Evolutionary conservation across 192 early-diverging fungal genomes (phyloP).

Genomic region (Coemansia sp.): DNA sequence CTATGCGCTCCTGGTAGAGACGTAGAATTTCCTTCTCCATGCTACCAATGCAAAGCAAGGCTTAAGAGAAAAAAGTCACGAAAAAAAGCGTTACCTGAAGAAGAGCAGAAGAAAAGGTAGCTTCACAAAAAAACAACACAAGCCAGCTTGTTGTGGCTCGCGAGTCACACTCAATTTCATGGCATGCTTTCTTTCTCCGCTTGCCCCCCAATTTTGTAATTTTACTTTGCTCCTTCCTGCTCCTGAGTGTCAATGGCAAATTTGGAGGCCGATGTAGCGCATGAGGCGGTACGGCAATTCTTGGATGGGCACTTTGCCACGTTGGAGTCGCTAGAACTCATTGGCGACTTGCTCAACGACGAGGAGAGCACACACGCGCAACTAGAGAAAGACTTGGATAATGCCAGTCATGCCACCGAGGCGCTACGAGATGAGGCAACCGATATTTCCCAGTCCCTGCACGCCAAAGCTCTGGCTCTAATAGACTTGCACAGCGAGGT

Average conservation of each 20-base stretch:
- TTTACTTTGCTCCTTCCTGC: neutral
- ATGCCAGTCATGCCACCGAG: conserved; percentile 4
- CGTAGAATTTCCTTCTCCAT: conserved; percentile 53
- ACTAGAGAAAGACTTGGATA: conserved; percentile 18
- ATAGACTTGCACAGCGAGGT: conserved; percentile 41
- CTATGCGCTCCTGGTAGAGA: conserved; percentile 53
- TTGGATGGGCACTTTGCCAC: conserved; percentile 40
- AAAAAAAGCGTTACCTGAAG: neutral
- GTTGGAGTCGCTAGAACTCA: conserved; percentile 43
- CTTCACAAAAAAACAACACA: neutral
- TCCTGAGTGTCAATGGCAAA: neutral
- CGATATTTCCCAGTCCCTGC: conserved; percentile 6
- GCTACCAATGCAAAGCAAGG: neutral
- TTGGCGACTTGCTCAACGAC: conserved; percentile 32
- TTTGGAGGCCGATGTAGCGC: neutral
- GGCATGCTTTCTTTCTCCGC: neutral
- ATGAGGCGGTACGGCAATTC: conserved; percentile 24
- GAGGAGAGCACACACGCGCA: conserved; percentile 37
- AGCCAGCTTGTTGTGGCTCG: neutral
- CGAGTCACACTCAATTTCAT: neutral
- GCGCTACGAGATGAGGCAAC: conserved; percentile 15
- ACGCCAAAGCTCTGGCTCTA: conserved; percentile 21
- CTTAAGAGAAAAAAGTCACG: neutral
- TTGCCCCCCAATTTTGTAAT: neutral
- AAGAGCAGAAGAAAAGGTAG: neutral